phyloP scores from a whole-genome alignment of 331 rosid genomes.

The Spiraea crenata region DNA sequence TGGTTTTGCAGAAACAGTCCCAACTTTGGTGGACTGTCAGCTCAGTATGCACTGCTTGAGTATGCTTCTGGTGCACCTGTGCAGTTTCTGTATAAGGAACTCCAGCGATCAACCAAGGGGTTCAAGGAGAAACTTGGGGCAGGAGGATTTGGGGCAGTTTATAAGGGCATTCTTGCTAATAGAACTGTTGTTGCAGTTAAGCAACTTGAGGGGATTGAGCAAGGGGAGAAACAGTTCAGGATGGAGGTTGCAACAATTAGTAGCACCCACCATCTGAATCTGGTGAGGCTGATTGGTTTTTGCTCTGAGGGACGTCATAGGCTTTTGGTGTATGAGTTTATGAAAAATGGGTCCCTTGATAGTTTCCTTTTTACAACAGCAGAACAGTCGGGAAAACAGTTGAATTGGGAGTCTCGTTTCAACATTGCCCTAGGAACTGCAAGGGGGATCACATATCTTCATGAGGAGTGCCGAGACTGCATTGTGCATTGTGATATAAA shows the following conservation, averaged over 20 bases:
- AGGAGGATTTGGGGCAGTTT: constrained; percentile 92
- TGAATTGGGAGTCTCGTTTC: constrained; percentile 78
- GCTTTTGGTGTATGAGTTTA: constrained; percentile 87
- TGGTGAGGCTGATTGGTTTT: constrained; percentile 90
- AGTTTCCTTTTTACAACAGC: constrained; percentile 48
- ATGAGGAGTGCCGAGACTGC: constrained; percentile 94
- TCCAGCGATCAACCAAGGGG: constrained; percentile 75
- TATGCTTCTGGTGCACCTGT: constrained; percentile 95
- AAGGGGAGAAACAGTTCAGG: constrained; percentile 90
- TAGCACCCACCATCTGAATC: constrained; percentile 90
- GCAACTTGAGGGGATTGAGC: constrained; percentile 95
- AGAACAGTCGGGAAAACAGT: constrained; percentile 51
- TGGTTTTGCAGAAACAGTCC: constrained; percentile 69
- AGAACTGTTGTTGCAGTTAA: constrained; percentile 82
- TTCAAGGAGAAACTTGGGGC: constrained; percentile 92
- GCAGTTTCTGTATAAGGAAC: constrained; percentile 78
- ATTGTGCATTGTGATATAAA: constrained; percentile 94
- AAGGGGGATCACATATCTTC: constrained; percentile 85
- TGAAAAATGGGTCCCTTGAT: constrained; percentile 84
- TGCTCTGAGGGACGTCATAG: constrained; percentile 90
- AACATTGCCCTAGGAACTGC: constrained; percentile 88
- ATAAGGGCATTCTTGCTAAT: constrained; percentile 69
- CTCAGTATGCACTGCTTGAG: constrained; percentile 84
- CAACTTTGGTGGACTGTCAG: constrained; percentile 54
- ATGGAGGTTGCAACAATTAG: constrained; percentile 98